phyloP scores from a whole-genome alignment of 1,139 yeast genomes.

The Lipomyces yarrowii region DNA sequence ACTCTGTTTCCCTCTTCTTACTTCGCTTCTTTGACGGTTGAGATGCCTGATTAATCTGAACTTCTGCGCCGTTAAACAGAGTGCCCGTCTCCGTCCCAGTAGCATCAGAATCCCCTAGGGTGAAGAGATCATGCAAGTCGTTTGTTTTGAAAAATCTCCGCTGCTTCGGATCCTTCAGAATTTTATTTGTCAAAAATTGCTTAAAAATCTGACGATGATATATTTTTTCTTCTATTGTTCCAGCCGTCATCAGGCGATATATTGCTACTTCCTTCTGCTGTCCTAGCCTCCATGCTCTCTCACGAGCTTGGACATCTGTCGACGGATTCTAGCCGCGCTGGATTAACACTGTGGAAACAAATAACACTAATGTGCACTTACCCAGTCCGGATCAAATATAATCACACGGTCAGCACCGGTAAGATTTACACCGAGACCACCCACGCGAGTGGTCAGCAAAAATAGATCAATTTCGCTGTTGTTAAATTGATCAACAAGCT shows the following conservation, averaged over 20 bases:
- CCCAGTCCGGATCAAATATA: conserved; percentile 95
- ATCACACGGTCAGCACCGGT: conserved; percentile 96
- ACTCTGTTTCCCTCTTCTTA: conserved; percentile 49
- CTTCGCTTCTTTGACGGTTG: conserved; percentile 35
- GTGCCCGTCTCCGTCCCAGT: conserved; percentile 67
- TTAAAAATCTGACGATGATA: conserved; percentile 96
- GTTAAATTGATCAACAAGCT: conserved; percentile 79
- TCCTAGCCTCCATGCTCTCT: conserved; percentile 96
- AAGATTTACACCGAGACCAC: conserved; percentile 90
- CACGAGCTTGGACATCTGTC: conserved; percentile 95
- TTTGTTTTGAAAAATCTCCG: conserved; percentile 88
- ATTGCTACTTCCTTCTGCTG: conserved; percentile 93
- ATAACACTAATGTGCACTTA: not conserved
- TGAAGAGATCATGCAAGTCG: conserved; percentile 86
- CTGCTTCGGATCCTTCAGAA: conserved; percentile 93
- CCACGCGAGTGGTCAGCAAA: conserved; percentile 87
- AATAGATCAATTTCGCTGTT: conserved; percentile 64
- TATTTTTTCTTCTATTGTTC: conserved; percentile 94
- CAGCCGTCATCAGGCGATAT: conserved; percentile 89
- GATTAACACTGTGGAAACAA: not conserved
- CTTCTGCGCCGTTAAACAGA: conserved; percentile 59
- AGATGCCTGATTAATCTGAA: conserved; percentile 39
- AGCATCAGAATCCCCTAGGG: conserved; percentile 72
- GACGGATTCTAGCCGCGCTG: conserved; percentile 63
- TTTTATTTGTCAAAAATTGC: conserved; percentile 90